Conservation (phyloP, 73 alveolate species). For the Durusdinium trenchii region DNA sequence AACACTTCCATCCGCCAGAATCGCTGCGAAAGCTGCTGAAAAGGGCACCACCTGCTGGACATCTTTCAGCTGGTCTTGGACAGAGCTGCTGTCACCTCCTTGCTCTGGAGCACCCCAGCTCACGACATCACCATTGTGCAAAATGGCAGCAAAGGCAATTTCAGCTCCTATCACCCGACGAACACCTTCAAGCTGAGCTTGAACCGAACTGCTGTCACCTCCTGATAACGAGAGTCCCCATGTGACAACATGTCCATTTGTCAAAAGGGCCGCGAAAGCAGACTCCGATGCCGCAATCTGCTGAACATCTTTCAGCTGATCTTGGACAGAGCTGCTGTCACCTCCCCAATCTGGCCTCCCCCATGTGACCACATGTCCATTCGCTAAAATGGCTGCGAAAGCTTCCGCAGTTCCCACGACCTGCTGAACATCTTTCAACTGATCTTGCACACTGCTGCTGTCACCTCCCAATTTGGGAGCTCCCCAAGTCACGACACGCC, state of each 20-base stretch:
- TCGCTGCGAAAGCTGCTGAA: not conserved
- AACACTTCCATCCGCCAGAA: not conserved
- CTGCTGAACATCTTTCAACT: not conserved
- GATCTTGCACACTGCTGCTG: not conserved
- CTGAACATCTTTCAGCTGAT: too few relatives aligned
- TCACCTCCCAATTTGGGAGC: not conserved
- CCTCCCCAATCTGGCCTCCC: not conserved
- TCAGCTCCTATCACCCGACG: not conserved
- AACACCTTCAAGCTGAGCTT: not conserved
- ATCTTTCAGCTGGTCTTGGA: not conserved
- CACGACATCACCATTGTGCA: not conserved
- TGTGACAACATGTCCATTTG: not conserved
- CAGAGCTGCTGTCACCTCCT: not conserved
- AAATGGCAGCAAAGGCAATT: not conserved
- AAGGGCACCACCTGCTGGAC: not conserved
- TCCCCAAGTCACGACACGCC: not conserved
- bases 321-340: not conserved
- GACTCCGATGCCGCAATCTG: not conserved
- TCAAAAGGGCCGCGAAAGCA: not conserved
- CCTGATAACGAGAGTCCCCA: not conserved
- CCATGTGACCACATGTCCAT: not conserved
- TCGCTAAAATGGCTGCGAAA: not conserved
- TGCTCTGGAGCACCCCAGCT: not conserved
- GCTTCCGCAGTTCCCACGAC: not conserved
- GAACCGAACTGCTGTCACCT: not conserved